These are phyloP conservation scores for Eucalyptus marginata DNA, from an alignment of 345 rosid genomes.

Conservation along the genomic window DNA sequence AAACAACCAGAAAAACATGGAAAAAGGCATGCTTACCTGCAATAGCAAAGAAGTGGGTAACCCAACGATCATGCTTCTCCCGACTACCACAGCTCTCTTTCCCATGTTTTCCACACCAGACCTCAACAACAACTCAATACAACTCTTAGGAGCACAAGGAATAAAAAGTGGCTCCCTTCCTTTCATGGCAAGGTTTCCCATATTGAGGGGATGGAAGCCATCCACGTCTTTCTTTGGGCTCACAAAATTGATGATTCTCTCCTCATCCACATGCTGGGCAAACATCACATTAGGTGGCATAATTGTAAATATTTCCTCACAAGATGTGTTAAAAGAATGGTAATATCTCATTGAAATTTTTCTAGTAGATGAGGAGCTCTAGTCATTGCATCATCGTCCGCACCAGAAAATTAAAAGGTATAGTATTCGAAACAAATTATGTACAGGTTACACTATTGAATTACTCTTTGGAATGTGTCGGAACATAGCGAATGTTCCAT, in stretches of 20 bases:
- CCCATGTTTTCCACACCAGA: conserved; percentile 12
- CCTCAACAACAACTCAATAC: conserved; percentile 15
- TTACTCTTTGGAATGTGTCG: background rate
- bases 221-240: conserved; percentile 8
- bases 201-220: conserved; percentile 20
- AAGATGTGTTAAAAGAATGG: background rate
- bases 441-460: background rate
- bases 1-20: background rate
- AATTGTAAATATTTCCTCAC: no score
- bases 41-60: conserved; percentile 11
- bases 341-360: background rate
- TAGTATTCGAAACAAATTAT: background rate
- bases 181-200: background rate
- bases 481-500: background rate
- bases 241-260: conserved; percentile 1
- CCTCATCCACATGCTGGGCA: conserved; percentile 11
- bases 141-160: conserved; percentile 16
- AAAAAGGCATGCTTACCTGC: conserved; percentile 1
- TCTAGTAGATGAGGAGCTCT: background rate
- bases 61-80: conserved; percentile 17
- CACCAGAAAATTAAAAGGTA: background rate
- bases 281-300: background rate
- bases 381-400: background rate
- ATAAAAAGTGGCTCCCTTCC: conserved; percentile 8
- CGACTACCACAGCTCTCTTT: conserved; percentile 16